These are phyloP conservation scores for Trapa bicornis DNA, from an alignment of 345 rosid species.

Conservation along the genomic window DNA sequence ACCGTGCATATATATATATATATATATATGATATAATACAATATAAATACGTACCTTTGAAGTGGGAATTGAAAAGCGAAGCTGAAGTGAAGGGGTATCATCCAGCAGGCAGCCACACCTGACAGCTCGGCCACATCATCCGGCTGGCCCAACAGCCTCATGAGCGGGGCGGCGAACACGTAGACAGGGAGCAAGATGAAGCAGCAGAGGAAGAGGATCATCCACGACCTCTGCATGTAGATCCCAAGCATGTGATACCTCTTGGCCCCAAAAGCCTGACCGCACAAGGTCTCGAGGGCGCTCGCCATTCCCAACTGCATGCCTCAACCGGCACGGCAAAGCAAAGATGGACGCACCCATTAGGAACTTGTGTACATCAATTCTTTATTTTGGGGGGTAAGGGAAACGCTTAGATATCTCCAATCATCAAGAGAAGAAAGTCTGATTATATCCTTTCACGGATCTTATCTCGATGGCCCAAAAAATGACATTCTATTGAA, in stretches of 20 bases:
- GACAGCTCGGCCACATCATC: conserved; percentile 34
- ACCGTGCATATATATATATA: too few species aligned
- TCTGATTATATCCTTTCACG: too few species aligned
- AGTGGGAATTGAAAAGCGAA: conserved; percentile 46
- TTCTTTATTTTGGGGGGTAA: too few species aligned
- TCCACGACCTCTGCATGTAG: conserved; percentile 47
- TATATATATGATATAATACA: too few species aligned
- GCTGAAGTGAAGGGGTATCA: conserved; percentile 45
- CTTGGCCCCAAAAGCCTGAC: conserved; percentile 48
- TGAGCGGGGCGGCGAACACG: conserved; percentile 29
- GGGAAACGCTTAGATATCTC: too few species aligned
- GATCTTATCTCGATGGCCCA: too few species aligned
- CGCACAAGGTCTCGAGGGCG: conserved; percentile 45
- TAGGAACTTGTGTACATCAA: too few species aligned
- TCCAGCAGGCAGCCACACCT: conserved; percentile 39
- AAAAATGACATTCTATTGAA: too few species aligned
- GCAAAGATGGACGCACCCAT: too few species aligned
- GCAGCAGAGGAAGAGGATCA: conserved; percentile 29
- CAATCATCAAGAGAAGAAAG: too few species aligned
- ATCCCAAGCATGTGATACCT: conserved; percentile 32
- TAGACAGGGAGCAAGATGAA: conserved; percentile 33
- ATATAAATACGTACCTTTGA: conserved; percentile 18
- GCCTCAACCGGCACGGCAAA: too few species aligned
- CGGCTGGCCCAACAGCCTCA: conserved; percentile 46
- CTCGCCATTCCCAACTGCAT: conserved; percentile 46